A percentile compares a stretch with the other conserved stretches of the same genome.
Evolutionary conservation across 2,329 filamentous ascomycete genomes (phyloP).

Genomic region (Sporothrix dimorphospora): DNA sequence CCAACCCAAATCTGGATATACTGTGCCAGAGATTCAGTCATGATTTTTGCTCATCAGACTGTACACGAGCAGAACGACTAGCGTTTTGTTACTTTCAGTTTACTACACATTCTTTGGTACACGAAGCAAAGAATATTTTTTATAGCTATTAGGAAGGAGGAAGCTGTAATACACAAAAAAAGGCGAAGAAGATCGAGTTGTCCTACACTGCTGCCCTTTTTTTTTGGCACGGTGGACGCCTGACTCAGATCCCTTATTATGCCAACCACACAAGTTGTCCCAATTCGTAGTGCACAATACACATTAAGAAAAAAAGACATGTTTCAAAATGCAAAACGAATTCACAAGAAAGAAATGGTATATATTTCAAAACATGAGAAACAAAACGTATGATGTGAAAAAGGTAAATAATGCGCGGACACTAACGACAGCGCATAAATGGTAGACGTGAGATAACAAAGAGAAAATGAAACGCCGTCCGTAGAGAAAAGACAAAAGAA

Average conservation of each 20-base stretch:
- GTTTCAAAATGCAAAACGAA: background rate
- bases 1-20: background rate
- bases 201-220: background rate
- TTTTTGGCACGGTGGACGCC: background rate
- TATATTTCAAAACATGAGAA: background rate
- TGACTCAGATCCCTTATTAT: background rate
- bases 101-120: background rate
- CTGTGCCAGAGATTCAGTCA: background rate
- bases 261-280: background rate
- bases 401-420: background rate
- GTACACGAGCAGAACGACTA: background rate
- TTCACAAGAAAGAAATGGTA: background rate
- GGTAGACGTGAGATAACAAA: background rate
- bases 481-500: background rate
- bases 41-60: background rate
- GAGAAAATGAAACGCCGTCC: background rate
- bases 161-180: background rate
- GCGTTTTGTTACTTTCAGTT: background rate
- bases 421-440: background rate
- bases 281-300: background rate
- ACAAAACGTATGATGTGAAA: too few species aligned
- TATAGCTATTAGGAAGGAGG: conserved; percentile 1
- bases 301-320: background rate
- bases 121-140: background rate
- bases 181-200: background rate